Percentiles rank a stretch among this genome's conserved stretches.
Evolutionary conservation across 2,329 filamentous ascomycete species (phyloP).

Genomic region (Huntiella decipiens): DNA sequence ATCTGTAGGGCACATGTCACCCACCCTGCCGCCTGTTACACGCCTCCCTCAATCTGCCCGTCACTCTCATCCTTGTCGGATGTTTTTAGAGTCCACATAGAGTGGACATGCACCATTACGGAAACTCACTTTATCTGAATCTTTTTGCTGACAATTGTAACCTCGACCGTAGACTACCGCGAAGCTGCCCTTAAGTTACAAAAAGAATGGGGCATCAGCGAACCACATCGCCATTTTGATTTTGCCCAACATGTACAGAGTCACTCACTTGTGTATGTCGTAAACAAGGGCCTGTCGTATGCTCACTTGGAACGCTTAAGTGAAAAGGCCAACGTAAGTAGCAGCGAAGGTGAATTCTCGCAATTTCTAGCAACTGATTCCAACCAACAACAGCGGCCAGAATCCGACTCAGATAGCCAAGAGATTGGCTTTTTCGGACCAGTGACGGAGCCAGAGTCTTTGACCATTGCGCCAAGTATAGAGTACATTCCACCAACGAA

Average conservation of each 20-base stretch:
- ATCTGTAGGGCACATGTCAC: not conserved
- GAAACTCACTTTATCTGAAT: not conserved
- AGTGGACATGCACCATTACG: too few species aligned
- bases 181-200: constrained; percentile 49
- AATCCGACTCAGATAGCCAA: not conserved
- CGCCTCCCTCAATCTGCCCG: not conserved
- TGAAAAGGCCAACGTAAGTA: too few species aligned
- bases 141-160: not conserved
- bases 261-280: constrained; percentile 41
- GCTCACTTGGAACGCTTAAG: constrained; percentile 38
- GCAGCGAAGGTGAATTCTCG: not conserved
- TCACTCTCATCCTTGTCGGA: not conserved
- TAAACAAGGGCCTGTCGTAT: constrained; percentile 46
- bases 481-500: constrained; percentile 1
- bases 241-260: constrained; percentile 47
- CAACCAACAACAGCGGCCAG: not conserved
- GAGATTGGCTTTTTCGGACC: constrained; percentile 35
- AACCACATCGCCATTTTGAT: constrained; percentile 41
- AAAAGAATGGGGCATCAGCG: constrained; percentile 46
- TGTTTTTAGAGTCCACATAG: too few species aligned
- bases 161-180: constrained; percentile 36
- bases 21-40: not conserved
- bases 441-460: constrained; percentile 1
- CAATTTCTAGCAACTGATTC: not conserved
- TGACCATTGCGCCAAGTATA: too few species aligned